phyloP scores from a whole-genome alignment of 805 yeast genomes.

The Metschnikowia dekortorum region DNA sequence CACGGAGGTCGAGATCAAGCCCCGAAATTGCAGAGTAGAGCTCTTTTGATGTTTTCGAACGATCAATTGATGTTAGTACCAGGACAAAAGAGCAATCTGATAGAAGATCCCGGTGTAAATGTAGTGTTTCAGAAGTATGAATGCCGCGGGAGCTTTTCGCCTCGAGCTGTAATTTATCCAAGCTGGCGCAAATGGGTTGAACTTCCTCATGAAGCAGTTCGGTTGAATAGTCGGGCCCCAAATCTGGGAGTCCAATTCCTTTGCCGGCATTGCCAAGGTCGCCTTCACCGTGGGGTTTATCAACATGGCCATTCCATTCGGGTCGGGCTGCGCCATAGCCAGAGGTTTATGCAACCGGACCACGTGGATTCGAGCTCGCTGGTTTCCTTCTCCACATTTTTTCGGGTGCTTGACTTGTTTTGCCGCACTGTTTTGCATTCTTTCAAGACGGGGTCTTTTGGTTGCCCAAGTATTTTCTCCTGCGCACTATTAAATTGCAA shows the following conservation, averaged over 20 bases:
- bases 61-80: constrained; percentile 50
- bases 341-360: constrained; percentile 59
- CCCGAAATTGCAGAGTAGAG: constrained; percentile 21
- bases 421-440: too few species aligned
- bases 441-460: too few species aligned
- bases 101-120: constrained; percentile 46
- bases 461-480: too few species aligned
- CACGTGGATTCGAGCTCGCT: constrained; percentile 25
- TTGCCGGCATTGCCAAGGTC: constrained; percentile 32
- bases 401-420: too few species aligned
- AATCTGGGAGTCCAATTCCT: constrained; percentile 1
- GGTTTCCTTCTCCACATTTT: constrained; percentile 59
- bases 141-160: background rate
- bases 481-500: too few species aligned
- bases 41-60: constrained; percentile 10
- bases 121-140: background rate
- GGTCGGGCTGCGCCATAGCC: constrained; percentile 68
- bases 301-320: constrained; percentile 77
- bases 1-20: constrained; percentile 14
- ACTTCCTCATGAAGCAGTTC: background rate
- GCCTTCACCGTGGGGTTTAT: constrained; percentile 67
- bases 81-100: constrained; percentile 77
- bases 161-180: background rate
- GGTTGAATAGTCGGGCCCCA: background rate
- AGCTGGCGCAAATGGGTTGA: background rate